Conservation (phyloP, 2,329 filamentous ascomycete species). For the Colletotrichum eleusines region DNA sequence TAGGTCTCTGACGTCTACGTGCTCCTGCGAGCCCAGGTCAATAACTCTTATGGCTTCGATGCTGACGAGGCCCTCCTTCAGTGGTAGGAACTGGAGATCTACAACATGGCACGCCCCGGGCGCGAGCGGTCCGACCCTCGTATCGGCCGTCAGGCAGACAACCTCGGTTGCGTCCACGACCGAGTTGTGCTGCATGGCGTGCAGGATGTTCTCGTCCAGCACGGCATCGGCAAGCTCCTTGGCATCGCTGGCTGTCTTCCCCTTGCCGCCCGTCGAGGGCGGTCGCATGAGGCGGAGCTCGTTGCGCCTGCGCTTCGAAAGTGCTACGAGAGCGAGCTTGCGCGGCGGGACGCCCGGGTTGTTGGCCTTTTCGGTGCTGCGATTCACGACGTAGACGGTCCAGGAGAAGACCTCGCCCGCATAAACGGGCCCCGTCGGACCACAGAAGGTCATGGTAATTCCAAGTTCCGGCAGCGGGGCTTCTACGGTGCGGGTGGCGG, state of each 20-base stretch:
- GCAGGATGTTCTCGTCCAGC: slow-evolving; percentile 77
- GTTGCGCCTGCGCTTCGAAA: slow-evolving; percentile 73
- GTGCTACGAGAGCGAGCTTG: slow-evolving; percentile 76
- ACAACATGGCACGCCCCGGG: slow-evolving; percentile 80
- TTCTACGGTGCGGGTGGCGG: slow-evolving; percentile 61
- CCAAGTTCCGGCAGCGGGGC: slow-evolving; percentile 70
- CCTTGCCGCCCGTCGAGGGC: slow-evolving; percentile 63
- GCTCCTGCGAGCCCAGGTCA: slow-evolving; percentile 80
- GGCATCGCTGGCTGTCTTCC: slow-evolving; percentile 41
- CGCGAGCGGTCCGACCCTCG: slow-evolving; percentile 77
- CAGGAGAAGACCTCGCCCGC: slow-evolving; percentile 78
- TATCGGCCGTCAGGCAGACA: slow-evolving; percentile 81
- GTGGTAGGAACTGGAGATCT: slow-evolving; percentile 78
- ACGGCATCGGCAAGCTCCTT: slow-evolving; percentile 72
- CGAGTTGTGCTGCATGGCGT: slow-evolving; percentile 77
- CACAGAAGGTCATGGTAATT: slow-evolving; percentile 80
- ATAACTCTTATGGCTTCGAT: slow-evolving; percentile 80
- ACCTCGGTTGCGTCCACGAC: slow-evolving; percentile 74
- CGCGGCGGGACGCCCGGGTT: slow-evolving; percentile 60
- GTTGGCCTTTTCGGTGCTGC: slow-evolving; percentile 59
- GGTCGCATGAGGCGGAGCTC: slow-evolving; percentile 66
- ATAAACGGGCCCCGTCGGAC: slow-evolving; percentile 66
- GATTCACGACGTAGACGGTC: slow-evolving; percentile 82
- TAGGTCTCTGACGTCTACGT: slow-evolving; percentile 81
- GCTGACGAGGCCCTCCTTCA: slow-evolving; percentile 74